These are phyloP conservation scores for Exophiala bonariae DNA, from an alignment of 2,329 filamentous ascomycete species.

Conservation along the genomic window DNA sequence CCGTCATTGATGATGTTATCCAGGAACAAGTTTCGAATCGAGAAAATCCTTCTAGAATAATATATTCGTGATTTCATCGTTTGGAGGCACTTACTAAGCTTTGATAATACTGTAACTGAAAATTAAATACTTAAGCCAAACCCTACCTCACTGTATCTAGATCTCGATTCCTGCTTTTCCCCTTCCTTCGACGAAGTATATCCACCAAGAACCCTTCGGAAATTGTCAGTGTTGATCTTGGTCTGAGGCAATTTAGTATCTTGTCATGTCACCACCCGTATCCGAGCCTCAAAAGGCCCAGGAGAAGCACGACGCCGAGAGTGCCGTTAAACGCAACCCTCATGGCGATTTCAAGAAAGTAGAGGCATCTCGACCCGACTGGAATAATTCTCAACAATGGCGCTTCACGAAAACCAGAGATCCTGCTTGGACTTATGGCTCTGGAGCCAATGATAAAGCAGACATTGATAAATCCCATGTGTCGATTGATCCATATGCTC, in stretches of 20 bases:
- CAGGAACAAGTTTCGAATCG: too few relatives aligned
- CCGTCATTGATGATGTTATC: too few relatives aligned
- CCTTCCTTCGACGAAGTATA: too few relatives aligned
- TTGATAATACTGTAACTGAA: too few relatives aligned
- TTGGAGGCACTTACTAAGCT: too few relatives aligned
- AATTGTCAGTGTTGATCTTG: too few relatives aligned
- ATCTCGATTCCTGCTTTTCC: too few relatives aligned
- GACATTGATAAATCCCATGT: constrained; percentile 62
- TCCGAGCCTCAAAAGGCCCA: constrained; percentile 21
- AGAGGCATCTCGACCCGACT: constrained; percentile 44
- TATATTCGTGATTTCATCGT: too few relatives aligned
- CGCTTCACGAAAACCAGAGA: constrained; percentile 43
- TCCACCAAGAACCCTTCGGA: too few relatives aligned
- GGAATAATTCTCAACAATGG: constrained; percentile 34
- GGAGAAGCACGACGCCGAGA: constrained; percentile 42
- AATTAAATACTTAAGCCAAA: too few relatives aligned
- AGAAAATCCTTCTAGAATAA: too few relatives aligned
- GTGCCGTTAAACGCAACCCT: constrained; percentile 33
- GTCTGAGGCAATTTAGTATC: background rate
- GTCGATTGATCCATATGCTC: constrained; percentile 76
- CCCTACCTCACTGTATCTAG: too few relatives aligned
- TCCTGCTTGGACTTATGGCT: constrained; percentile 43
- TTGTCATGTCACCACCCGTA: background rate
- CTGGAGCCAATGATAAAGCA: constrained; percentile 42
- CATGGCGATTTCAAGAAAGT: constrained; percentile 39